Base-by-base conservation (phyloP, 306 rosid genomes). In the Echinosophora koreensis region DNA sequence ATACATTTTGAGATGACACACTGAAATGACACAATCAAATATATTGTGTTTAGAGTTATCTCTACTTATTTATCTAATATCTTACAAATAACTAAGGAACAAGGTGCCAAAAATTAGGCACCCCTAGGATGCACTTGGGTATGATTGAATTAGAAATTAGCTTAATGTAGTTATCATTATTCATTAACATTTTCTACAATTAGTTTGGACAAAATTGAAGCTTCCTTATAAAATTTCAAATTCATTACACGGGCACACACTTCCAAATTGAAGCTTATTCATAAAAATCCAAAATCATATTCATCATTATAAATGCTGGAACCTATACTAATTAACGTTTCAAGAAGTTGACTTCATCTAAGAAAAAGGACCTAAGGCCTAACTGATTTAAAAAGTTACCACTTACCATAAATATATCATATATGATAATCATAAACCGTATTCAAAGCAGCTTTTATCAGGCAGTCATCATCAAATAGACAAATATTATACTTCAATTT, bases 21-120 rank as follows among this genome's bases (percentile, higher is more conserved):
- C 97, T 92, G 88, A 58, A 89, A 84, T 63, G 50, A 60, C 77
- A 75, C 16, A 8, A 1, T 27, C 63, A 27, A 65, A 71, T 65
- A 75, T 44, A 61, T 67, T 73, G 16, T 42, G 35, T 17, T 17
- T 15, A 51, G 42, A 41, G 27, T 35, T 34, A 65, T 77, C 57
- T 13, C 72, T 52, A 72, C 61, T 83, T 10, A 42, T 66, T 49
- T 72, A 44, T 66, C 51, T 70, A 47, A 72, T 13, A 67, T 44
- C 78, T 42, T 64, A 61, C 64, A 68, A 63, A 9, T 79, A 27
- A 69, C 16, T 59, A 74, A 54, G 67, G 18, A 41, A 54, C 49
- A 69, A 61, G 18, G 71, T 27, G 56, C 22, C 39, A 81, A 10
- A 34, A 52, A 37, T 47, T 46, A 27, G 50, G 11, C 39, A 79